Conservation (phyloP, 2,329 filamentous ascomycete species). For the Endoconidiophora polonica region DNA sequence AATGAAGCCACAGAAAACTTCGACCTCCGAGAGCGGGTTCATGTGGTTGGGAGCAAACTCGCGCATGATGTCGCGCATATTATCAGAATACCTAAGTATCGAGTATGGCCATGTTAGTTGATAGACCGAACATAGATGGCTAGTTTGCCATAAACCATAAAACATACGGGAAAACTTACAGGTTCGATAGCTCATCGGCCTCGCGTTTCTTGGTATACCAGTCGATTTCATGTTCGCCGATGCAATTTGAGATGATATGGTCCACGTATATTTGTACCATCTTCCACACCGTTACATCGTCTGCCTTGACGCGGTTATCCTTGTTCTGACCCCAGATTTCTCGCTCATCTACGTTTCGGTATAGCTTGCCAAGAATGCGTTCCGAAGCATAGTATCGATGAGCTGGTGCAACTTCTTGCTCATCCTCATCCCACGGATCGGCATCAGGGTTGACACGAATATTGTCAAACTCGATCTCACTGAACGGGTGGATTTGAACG, state of each 20-base stretch:
- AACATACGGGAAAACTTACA: constrained; percentile 23
- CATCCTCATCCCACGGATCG: constrained; percentile 20
- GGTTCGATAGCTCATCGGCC: constrained; percentile 27
- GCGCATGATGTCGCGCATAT: constrained; percentile 17
- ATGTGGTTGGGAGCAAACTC: constrained; percentile 24
- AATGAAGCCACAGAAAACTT: constrained; percentile 40
- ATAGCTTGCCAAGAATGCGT: constrained; percentile 54
- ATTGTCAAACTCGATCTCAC: constrained; percentile 23
- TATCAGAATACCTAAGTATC: constrained; percentile 6
- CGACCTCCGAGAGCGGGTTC: constrained; percentile 29
- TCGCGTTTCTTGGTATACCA: constrained; percentile 22
- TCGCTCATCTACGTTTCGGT: constrained; percentile 55
- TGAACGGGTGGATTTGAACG: constrained; percentile 28
- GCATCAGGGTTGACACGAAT: constrained; percentile 17
- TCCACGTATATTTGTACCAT: constrained; percentile 20
- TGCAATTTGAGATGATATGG: constrained; percentile 12
- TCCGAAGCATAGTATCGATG: constrained; percentile 48
- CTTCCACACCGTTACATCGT: constrained; percentile 27
- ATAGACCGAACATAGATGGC: background rate
- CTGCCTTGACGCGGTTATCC: constrained; percentile 17
- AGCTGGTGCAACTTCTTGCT: constrained; percentile 26
- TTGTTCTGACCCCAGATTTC: constrained; percentile 42
- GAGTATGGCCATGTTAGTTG: background rate
- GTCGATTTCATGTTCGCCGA: constrained; percentile 16
- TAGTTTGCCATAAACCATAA: too few species aligned